Evolutionary conservation across 495 filamentous ascomycete species (phyloP), one percentile per base, ranked within the genome.

Genomic region (Neurospora cerealis): DNA sequence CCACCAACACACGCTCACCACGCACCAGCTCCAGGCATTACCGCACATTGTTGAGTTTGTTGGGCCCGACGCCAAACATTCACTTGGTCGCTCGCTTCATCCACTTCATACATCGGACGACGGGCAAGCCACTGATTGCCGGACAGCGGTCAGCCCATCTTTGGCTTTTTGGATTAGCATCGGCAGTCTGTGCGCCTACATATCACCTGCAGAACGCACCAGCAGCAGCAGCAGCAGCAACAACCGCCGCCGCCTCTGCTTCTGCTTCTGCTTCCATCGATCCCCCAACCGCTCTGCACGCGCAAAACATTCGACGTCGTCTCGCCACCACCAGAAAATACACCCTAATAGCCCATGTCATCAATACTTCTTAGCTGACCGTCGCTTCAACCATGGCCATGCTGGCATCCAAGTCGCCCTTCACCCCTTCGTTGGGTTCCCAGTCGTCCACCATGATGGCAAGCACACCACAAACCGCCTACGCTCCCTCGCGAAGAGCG

Each of bases 371-470:
- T 15, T 34, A 66, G 54, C 54, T 66, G 54, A 66, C 39, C 70
- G 42, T 28, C 72, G 72, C 74, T 76, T 66, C 54, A 66, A 73
- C 76, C 81, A 95, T 95, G 91, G 90, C 91, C 73, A 94, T 96
- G 89, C 83, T 99, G 79, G 94, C 96, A 74, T 91, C 93, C 54
- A 97, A 97, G 80, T 84, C 93, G 71, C 86, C 91, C 39, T 97
- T 93, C 79, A 85, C 89, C 72, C 83, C 89, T 71, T 83, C 90
- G 38, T 80, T 93, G 79, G 89, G 88, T 76, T 85, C 85, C 73
- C 83, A 88, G 75, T 75, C 82, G 74, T 83, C 89, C 28, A 81
- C 88, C 48, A 87, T 88, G 69, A 84, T 90, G 54, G 77, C 85
- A 19, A 80, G 83, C 81, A 85, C 81, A 76, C 87, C 81, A 82